These are phyloP conservation scores for Carex arenaria DNA, from an alignment of 202 grass and related monocot species.

Conservation along the genomic window DNA sequence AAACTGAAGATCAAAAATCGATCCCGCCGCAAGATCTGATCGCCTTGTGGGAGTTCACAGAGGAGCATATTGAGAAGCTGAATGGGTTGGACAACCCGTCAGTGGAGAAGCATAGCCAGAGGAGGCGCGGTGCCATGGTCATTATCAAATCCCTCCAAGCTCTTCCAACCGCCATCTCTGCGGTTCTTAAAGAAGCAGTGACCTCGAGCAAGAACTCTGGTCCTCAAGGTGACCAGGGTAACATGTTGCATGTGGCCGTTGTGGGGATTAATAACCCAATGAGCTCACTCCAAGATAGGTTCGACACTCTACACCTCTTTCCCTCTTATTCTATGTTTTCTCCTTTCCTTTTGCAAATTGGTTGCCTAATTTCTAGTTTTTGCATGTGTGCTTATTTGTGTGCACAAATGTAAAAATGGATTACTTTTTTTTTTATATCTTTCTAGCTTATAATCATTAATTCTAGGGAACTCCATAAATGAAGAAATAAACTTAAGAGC, in stretches of 20 bases:
- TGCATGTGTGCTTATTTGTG: background rate
- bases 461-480: background rate
- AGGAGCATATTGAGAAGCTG: conserved; percentile 76
- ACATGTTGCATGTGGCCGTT: conserved; percentile 94
- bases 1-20: background rate
- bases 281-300: conserved; percentile 98
- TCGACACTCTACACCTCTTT: conserved; percentile 20
- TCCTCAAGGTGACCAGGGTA: conserved; percentile 43
- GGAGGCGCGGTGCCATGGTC: conserved; percentile 86
- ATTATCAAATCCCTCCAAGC: conserved; percentile 95
- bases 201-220: conserved; percentile 32
- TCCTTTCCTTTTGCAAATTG: background rate
- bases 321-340: background rate
- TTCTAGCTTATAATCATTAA: background rate
- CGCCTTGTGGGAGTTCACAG: conserved; percentile 89
- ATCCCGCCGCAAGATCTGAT: conserved; percentile 52
- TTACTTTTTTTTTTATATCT: background rate
- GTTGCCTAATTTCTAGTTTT: background rate
- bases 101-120: conserved; percentile 53
- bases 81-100: conserved; percentile 31
- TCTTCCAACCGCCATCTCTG: conserved; percentile 66
- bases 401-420: background rate
- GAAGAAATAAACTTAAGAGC: background rate
- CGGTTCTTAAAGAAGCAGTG: conserved; percentile 71
- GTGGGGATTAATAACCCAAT: conserved; percentile 99